Evolutionary conservation across 2,329 filamentous ascomycete species (phyloP), one percentile per base, ranked within the genome.

Genomic region (Lachnellula arida): DNA sequence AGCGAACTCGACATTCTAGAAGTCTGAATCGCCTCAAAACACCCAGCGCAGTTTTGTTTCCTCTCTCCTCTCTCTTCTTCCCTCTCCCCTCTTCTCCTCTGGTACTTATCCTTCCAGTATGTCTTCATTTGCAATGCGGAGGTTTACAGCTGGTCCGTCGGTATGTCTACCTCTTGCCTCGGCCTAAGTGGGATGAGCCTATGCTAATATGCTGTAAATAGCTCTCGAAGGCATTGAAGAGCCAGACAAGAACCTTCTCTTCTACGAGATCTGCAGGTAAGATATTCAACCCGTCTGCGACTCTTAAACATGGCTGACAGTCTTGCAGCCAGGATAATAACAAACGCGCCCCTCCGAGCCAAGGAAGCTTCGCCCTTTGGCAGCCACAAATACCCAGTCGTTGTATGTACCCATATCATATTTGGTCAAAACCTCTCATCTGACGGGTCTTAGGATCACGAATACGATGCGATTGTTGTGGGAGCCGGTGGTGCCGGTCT

Each of bases 381-480:
- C 68, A 89, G 86, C 75, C 87, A 81, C 75, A 94, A 96, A 76
- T 97, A 99, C 75, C 89, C 91, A 50, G 89, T 99, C 68, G 92
- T 99, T 74, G 88, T 75, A 87, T 81, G 65, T 63, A 64, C 43
- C 17, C 14, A 23, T n/a, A 22, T 35, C 39, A 35, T 40, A 11
- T 15, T 1, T 43, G 44, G 51, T 46, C 57, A n/a, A 23, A 32
- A 49, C 17, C 11, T 52, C n/a, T 43, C 47, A 19, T 57, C 60
- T 66, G 54, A 67, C 60, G 12, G 49, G 23, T 15, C 60, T 28
- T 70, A 91, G 85, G 94, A 97, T 74, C 94, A 99, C 77, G 91
- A 97, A 77, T 97, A 97, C 77, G 94, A 97, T 88, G 93, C 93
- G 60, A 81, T 99, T 67, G 94, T 99, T 59, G 91, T 94, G 63